Base-by-base conservation (phyloP, 1,139 yeast species). In the Blastobotrys serpentis region DNA sequence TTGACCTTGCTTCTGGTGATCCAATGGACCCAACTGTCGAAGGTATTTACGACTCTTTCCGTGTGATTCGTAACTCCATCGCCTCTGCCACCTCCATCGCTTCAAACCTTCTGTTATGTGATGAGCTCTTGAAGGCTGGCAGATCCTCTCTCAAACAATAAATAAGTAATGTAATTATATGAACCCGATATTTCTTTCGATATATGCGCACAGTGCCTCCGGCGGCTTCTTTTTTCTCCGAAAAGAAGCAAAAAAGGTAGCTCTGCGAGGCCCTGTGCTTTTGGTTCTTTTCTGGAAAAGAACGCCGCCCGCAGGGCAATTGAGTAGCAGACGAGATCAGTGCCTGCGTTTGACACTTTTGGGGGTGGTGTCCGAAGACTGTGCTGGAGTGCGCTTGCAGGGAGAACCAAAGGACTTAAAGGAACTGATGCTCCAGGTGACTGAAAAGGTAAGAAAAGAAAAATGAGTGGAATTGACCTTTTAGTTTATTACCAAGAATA, bases 31-130 rank as follows among this genome's bases (percentile, higher is more conserved):
- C 98, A 42, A 76, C 88, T 7, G 79, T 86, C 49, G 96, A 88
- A 65, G 98, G 98, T 53, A 81, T 94, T 52, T 94, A 96, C 95
- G 99, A 94, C 70, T 86, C 95, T 32, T 92, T 80, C 74, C 76
- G 98, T 58, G 98, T 92, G 39, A 73, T 92, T 53, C 81, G 98
- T 72, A 92, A 94, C 67, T 96, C 96, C 21, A 74, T 94, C 49
- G 82, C 90, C 47, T 83, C 95, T 46, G 96, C 98, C 38, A 85
- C 95, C 3, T 96, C 97, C 49, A 94, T 94, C 63, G 92, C 98
- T 1, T 83, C 94, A 55, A 94, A 94, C 67, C 74, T 94, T 61
- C 76, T 94, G 58, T 76, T 92, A 55, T 92, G 98, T 72, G 99
- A 94, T 70, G 98, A 94, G 71, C 77, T 94, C 59, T 77, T 94